Percentiles rank a stretch among this genome's conserved stretches.
These are phyloP conservation scores for Lolium multiflorum DNA, from an alignment of 176 grass and related monocot species.

Conservation along the genomic window DNA sequence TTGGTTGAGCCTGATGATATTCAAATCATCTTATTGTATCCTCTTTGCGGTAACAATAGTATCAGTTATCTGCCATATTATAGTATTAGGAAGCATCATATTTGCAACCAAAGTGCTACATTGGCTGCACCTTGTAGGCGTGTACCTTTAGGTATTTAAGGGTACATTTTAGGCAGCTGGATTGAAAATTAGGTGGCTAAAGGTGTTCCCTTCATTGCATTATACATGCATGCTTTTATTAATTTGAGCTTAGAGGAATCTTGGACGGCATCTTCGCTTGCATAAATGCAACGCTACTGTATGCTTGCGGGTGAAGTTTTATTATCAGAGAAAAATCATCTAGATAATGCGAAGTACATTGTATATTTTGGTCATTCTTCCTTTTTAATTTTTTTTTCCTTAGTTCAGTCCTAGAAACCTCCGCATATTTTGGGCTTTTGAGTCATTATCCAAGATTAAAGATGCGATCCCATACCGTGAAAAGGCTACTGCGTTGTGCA, in stretches of 20 bases:
- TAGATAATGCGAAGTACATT: neutral
- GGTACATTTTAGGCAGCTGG: neutral
- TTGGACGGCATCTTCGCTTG: neutral
- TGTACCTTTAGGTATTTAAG: neutral
- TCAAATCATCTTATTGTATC: conserved; percentile 49
- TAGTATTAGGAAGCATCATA: conserved; percentile 21
- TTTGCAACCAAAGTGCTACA: conserved; percentile 25
- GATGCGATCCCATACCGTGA: conserved; percentile 74
- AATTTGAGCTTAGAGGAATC: neutral
- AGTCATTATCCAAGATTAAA: conserved; percentile 50
- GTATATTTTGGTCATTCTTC: neutral
- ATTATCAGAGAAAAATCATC: neutral
- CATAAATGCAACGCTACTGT: neutral
- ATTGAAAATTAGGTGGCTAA: neutral
- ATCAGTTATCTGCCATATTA: conserved; percentile 16
- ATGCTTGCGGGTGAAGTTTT: neutral
- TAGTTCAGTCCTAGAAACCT: conserved; percentile 72
- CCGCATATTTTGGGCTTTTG: conserved; percentile 71
- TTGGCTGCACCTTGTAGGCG: neutral
- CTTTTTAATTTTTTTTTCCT: conserved; percentile 33
- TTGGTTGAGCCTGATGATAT: conserved; percentile 78
- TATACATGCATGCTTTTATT: neutral
- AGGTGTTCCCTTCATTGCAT: neutral
- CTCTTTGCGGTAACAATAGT: conserved; percentile 34
- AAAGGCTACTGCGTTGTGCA: conserved; percentile 68